phyloP scores from a whole-genome alignment of 176 grass and related monocot genomes.

The Puccinellia tenuiflora region DNA sequence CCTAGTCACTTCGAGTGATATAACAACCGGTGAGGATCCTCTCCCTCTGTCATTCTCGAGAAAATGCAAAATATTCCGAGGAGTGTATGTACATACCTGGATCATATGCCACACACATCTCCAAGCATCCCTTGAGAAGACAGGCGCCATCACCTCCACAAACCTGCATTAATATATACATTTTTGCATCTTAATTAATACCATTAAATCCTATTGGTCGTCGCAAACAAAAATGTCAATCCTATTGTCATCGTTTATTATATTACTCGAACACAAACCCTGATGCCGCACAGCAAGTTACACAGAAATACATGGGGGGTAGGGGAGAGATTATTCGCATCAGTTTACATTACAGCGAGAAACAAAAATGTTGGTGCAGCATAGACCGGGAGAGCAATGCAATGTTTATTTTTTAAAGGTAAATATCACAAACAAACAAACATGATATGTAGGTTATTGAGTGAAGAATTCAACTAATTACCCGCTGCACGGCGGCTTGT shows the following conservation, averaged over 20 bases:
- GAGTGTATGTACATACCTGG: background rate
- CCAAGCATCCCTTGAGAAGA: constrained; percentile 25
- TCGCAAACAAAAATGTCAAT: background rate
- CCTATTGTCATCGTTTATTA: no score
- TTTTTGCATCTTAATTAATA: background rate
- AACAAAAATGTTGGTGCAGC: background rate
- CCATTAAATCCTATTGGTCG: background rate
- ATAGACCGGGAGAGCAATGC: no score
- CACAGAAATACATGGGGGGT: no score
- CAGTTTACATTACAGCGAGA: no score
- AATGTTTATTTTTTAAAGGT: background rate
- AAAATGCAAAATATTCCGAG: no score
- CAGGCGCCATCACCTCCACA: constrained; percentile 32
- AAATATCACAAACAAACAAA: background rate
- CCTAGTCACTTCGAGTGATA: no score
- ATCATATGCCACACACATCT: constrained; percentile 24
- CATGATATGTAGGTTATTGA: background rate
- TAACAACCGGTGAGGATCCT: no score
- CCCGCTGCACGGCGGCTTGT: constrained; percentile 24
- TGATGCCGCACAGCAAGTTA: no score
- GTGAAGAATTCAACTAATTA: background rate
- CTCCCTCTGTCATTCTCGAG: no score
- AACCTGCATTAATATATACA: background rate
- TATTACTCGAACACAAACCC: no score
- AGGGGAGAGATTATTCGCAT: no score